phyloP scores from a whole-genome alignment of 176 grass and related monocot species.

The Rhynchospora pubera region DNA sequence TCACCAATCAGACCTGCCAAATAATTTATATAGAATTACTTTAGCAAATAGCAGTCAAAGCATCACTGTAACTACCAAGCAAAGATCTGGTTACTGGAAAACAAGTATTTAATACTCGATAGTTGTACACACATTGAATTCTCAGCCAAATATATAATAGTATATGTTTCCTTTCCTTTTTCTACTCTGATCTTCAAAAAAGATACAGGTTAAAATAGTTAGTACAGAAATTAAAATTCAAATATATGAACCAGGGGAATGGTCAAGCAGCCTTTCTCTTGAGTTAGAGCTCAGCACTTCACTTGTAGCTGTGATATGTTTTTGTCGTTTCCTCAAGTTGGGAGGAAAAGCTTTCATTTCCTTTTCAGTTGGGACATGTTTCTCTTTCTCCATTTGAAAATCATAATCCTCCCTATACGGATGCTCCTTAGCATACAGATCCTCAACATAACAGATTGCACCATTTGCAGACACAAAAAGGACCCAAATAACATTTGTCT shows the following conservation, averaged over 20 bases:
- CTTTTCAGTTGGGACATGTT: not conserved
- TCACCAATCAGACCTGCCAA: conserved; percentile 53
- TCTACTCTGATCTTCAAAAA: not conserved
- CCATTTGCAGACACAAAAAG: conserved; percentile 76
- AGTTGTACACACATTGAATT: not conserved
- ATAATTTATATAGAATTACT: conserved; percentile 4
- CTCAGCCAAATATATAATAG: not conserved
- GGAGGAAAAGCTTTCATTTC: conserved; percentile 25
- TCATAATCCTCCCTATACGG: conserved; percentile 21
- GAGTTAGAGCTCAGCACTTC: conserved; percentile 22
- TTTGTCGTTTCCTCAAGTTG: conserved; percentile 63
- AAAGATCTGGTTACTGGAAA: not conserved
- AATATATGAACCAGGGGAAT: not conserved
- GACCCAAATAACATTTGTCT: conserved; percentile 93
- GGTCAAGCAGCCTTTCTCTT: not conserved
- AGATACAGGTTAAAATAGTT: not conserved
- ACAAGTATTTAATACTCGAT: not conserved
- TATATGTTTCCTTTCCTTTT: not conserved
- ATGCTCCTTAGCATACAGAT: conserved; percentile 31
- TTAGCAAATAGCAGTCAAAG: not conserved
- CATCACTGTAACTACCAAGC: not conserved
- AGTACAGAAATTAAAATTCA: not conserved
- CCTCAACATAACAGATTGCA: conserved; percentile 42
- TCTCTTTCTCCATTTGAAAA: conserved; percentile 21
- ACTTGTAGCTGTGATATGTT: conserved; percentile 21